A percentile compares a stretch with the other conserved stretches of the same genome.
Evolutionary conservation across 1,284 basidiomycete genomes (phyloP).

Genomic region (Tylopilus sp.): DNA sequence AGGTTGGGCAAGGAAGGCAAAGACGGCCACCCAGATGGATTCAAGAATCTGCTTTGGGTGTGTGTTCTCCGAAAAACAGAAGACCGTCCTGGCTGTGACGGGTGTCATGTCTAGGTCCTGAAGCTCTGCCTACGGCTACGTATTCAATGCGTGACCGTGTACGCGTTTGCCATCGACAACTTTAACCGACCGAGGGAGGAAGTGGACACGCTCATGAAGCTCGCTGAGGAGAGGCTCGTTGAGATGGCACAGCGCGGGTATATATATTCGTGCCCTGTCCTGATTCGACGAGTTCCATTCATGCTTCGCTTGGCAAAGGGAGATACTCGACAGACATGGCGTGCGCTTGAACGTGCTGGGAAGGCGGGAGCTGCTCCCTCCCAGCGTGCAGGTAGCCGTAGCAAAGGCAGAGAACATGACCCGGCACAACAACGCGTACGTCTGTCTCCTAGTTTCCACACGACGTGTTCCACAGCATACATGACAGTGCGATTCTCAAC

Average conservation of each 20-base stretch:
- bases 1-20: conserved; percentile 57
- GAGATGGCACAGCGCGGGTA: conserved; percentile 86
- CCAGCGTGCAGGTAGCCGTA: conserved; percentile 68
- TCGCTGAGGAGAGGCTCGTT: conserved; percentile 79
- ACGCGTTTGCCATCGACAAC: conserved; percentile 97
- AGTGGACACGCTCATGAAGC: conserved; percentile 82
- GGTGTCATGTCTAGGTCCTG: conserved; percentile 54
- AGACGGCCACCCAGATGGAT: conserved; percentile 86
- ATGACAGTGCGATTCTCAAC: conserved; percentile 80
- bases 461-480: neutral
- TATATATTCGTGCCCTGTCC: conserved; percentile 39
- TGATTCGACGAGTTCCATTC: neutral
- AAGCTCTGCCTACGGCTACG: conserved; percentile 77
- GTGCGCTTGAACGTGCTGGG: conserved; percentile 88
- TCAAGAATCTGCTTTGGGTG: conserved; percentile 77
- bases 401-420: conserved; percentile 80
- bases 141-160: conserved; percentile 84
- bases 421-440: conserved; percentile 58
- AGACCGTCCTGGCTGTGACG: neutral
- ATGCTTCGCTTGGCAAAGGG: conserved; percentile 43
- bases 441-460: neutral
- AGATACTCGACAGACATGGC: conserved; percentile 75
- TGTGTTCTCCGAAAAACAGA: conserved; percentile 27
- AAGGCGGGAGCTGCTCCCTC: conserved; percentile 71
- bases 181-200: conserved; percentile 88